phyloP scores from a whole-genome alignment of 768 basidiomycete genomes.

The Termitomyces bulborhizus region DNA sequence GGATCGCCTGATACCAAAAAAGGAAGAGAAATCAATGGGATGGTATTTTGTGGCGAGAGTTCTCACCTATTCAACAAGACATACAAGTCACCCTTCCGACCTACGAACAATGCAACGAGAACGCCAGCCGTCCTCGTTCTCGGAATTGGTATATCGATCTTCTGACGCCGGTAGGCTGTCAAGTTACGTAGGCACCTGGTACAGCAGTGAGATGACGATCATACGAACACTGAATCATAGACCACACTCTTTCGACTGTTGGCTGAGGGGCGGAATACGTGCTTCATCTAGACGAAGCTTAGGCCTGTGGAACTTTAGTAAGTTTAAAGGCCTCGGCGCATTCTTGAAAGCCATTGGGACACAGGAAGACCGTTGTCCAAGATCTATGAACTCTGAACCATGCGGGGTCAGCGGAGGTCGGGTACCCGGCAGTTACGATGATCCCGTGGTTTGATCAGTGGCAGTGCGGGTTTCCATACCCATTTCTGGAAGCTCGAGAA shows the following conservation, averaged over 20 bases:
- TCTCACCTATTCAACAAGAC: constrained; percentile 77
- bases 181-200: constrained; percentile 54
- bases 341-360: constrained; percentile 14
- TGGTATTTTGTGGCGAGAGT: neutral
- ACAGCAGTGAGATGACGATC: neutral
- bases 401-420: neutral
- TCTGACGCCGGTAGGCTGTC: constrained; percentile 39
- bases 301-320: constrained; percentile 44
- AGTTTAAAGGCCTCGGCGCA: constrained; percentile 24
- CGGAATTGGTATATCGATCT: constrained; percentile 38
- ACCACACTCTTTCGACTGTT: constrained; percentile 41
- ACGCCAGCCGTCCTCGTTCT: constrained; percentile 66
- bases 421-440: neutral
- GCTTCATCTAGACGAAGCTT: constrained; percentile 31
- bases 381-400: neutral
- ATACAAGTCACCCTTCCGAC: constrained; percentile 76
- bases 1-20: constrained; percentile 48
- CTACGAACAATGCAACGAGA: constrained; percentile 80
- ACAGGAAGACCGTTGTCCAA: neutral
- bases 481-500: too few species aligned
- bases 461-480: too few species aligned
- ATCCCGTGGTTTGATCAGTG: too few species aligned
- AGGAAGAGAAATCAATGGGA: neutral
- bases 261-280: constrained; percentile 40
- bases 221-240: neutral